Percentiles rank a stretch among this genome's conserved stretches.
Evolutionary conservation across 306 rosid genomes (phyloP).

Genomic region (Cicer cuneatum): DNA sequence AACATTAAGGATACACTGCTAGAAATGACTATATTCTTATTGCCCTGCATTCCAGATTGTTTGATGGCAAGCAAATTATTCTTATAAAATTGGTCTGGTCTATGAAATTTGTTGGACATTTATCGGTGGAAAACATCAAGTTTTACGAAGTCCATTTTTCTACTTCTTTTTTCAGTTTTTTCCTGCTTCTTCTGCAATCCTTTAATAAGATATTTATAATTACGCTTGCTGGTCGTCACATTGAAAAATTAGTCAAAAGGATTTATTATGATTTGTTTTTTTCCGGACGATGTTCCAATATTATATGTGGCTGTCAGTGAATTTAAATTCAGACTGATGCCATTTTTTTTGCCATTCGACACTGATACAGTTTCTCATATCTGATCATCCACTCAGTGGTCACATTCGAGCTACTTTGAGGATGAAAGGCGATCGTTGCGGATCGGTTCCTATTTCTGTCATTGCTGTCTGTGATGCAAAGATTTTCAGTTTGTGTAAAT

Average conservation of each 20-base stretch:
- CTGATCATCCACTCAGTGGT: conserved; percentile 81
- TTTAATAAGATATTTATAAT: conserved; percentile 23
- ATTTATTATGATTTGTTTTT: neutral
- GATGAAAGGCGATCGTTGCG: conserved; percentile 71
- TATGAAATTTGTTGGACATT: neutral
- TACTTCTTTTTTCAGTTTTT: conserved; percentile 10
- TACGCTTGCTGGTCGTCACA: conserved; percentile 20
- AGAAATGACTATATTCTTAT: conserved; percentile 14
- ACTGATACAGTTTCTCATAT: conserved; percentile 68
- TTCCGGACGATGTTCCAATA: conserved; percentile 10
- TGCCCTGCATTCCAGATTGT: conserved; percentile 25
- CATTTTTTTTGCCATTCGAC: conserved; percentile 42
- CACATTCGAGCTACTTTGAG: conserved; percentile 75
- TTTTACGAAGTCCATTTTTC: conserved; percentile 22
- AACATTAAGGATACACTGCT: neutral
- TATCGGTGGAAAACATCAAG: conserved; percentile 15
- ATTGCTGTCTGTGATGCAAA: conserved; percentile 65
- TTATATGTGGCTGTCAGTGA: conserved; percentile 5
- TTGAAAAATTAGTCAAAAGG: conserved; percentile 27
- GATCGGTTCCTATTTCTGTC: conserved; percentile 71
- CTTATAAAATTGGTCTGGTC: conserved; percentile 20
- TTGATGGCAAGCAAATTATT: conserved; percentile 27
- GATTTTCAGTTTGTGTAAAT: conserved; percentile 66
- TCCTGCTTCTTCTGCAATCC: conserved; percentile 1
- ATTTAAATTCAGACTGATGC: conserved; percentile 35